phyloP scores from a whole-genome alignment of 2,329 filamentous ascomycete genomes.

The Peltaster fructicola region DNA sequence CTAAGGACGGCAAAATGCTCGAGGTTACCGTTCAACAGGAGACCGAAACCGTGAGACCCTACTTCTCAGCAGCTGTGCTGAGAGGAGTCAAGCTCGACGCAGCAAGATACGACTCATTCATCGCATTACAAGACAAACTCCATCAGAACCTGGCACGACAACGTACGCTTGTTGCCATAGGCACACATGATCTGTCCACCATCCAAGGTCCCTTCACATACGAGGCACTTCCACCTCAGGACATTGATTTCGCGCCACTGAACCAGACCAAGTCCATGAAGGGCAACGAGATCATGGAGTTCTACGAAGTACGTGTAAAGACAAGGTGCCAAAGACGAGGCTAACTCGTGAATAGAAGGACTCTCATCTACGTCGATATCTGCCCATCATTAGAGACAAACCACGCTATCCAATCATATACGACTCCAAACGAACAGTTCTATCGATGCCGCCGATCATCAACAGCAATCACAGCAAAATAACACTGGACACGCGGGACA shows the following conservation, averaged over 20 bases:
- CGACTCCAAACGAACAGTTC: constrained; percentile 70
- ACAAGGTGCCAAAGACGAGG: background rate
- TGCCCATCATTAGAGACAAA: constrained; percentile 87
- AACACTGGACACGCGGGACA: constrained; percentile 71
- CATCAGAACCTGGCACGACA: constrained; percentile 91
- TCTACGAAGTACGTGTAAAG: constrained; percentile 48
- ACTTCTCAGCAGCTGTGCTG: constrained; percentile 76
- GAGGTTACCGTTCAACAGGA: constrained; percentile 51
- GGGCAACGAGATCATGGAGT: constrained; percentile 74
- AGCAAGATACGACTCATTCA: constrained; percentile 91
- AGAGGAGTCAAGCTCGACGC: constrained; percentile 83
- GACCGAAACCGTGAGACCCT: constrained; percentile 66
- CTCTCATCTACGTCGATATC: constrained; percentile 73
- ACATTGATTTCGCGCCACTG: constrained; percentile 78
- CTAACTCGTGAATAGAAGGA: constrained; percentile 45
- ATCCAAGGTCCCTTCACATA: constrained; percentile 92
- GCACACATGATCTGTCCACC: constrained; percentile 90
- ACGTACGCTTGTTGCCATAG: constrained; percentile 86
- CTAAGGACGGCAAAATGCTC: constrained; percentile 55
- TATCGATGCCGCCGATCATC: constrained; percentile 93
- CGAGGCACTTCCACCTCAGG: constrained; percentile 75
- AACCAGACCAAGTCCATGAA: constrained; percentile 86
- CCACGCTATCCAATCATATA: constrained; percentile 93
- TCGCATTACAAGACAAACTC: constrained; percentile 90
- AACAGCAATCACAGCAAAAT: constrained; percentile 97